phyloP scores from a whole-genome alignment of 768 basidiomycete species.

The Suillus bovinus region DNA sequence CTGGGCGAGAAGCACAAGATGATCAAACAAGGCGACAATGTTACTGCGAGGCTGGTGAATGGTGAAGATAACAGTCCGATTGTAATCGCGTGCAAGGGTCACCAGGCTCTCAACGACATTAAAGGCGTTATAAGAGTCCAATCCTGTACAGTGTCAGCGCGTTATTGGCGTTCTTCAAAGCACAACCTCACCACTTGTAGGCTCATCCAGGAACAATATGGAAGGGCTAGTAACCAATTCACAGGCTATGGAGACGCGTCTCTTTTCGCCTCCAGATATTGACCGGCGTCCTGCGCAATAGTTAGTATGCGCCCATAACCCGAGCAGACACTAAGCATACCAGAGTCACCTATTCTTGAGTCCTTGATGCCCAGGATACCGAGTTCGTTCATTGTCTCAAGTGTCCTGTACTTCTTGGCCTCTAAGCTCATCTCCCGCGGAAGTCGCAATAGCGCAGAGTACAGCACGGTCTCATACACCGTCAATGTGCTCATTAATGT shows the following conservation, averaged over 20 bases:
- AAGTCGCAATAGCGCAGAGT: constrained; percentile 86
- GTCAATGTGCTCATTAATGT: constrained; percentile 96
- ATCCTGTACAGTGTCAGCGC: constrained; percentile 48
- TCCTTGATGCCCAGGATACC: constrained; percentile 92
- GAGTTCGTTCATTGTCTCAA: constrained; percentile 96
- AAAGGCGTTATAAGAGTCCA: constrained; percentile 94
- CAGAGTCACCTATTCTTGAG: constrained; percentile 84
- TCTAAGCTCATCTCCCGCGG: constrained; percentile 94
- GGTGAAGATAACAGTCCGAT: constrained; percentile 94
- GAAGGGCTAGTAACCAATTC: constrained; percentile 97
- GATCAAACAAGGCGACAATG: constrained; percentile 95
- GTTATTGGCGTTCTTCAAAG: background rate
- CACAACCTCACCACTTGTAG: constrained; percentile 72
- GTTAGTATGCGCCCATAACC: background rate
- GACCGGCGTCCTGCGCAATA: constrained; percentile 61
- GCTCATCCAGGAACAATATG: constrained; percentile 95
- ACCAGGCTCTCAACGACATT: constrained; percentile 92
- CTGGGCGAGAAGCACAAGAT: constrained; percentile 80
- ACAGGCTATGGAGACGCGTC: constrained; percentile 95
- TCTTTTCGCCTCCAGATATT: constrained; percentile 97
- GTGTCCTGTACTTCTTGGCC: constrained; percentile 92
- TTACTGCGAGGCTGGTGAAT: constrained; percentile 98
- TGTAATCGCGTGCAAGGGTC: constrained; percentile 83
- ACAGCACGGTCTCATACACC: constrained; percentile 96
- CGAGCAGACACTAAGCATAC: constrained; percentile 34